A percentile compares a stretch with the other conserved stretches of the same genome.
These are phyloP conservation scores for Quercus lobata DNA, from an alignment of 331 rosid species.

Conservation along the genomic window DNA sequence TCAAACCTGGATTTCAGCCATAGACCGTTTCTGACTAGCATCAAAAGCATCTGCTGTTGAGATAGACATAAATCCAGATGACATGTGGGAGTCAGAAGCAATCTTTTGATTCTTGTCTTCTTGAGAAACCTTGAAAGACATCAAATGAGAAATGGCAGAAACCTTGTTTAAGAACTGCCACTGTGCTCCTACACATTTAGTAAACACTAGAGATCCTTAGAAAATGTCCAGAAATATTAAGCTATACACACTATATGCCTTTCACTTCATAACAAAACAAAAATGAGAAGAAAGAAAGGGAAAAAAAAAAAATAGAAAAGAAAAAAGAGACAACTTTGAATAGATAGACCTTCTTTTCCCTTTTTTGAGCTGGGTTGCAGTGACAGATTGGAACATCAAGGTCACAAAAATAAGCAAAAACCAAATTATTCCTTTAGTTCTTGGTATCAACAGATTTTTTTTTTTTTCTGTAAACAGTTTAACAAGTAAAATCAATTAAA, in stretches of 20 bases:
- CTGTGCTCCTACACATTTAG: slow-evolving; percentile 38
- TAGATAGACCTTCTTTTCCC: background rate
- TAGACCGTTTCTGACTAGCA: slow-evolving; percentile 16
- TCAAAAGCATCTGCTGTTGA: slow-evolving; percentile 39
- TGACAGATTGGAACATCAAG: background rate
- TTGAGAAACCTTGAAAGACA: slow-evolving; percentile 57
- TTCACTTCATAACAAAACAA: background rate
- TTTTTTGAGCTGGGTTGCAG: background rate
- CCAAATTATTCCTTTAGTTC: background rate
- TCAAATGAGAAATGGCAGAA: slow-evolving; percentile 56
- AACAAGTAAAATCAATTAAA: background rate
- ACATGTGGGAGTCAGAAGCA: slow-evolving; percentile 30
- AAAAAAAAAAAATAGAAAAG: background rate
- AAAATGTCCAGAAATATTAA: slow-evolving; percentile 11
- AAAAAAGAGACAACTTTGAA: background rate
- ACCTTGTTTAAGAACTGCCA: slow-evolving; percentile 64
- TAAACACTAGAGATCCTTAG: slow-evolving; percentile 37
- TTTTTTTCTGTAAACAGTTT: background rate
- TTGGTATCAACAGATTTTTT: background rate
- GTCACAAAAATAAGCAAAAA: background rate
- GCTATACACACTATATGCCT: slow-evolving; percentile 1
- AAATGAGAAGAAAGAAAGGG: background rate
- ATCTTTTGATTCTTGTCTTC: slow-evolving; percentile 45
- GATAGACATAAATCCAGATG: slow-evolving; percentile 33
- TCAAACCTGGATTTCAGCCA: slow-evolving; percentile 56